Conservation (phyloP, 2,329 filamentous ascomycete genomes). For the Diplodia corticola region DNA sequence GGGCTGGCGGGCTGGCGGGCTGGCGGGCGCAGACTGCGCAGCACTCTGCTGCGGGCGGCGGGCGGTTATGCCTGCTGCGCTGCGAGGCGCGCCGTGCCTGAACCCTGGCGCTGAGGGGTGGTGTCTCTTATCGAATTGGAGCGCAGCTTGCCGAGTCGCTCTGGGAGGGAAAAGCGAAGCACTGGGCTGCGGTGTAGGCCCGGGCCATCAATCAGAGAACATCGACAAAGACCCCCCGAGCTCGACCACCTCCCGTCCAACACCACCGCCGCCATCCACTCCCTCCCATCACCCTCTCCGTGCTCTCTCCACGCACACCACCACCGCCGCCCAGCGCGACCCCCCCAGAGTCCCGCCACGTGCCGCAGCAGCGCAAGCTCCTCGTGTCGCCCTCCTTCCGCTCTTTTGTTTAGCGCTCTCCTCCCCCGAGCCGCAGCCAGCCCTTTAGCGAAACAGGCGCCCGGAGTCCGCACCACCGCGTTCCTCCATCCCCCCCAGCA, state of each 20-base stretch:
- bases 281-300: slow-evolving; percentile 18
- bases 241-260: slow-evolving; percentile 22
- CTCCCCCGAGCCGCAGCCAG: slow-evolving; percentile 18
- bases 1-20: neutral
- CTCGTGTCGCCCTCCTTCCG: slow-evolving; percentile 14
- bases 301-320: slow-evolving; percentile 18
- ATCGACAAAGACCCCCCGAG: slow-evolving; percentile 22
- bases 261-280: slow-evolving; percentile 19
- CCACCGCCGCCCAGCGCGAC: neutral
- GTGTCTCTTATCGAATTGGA: slow-evolving; percentile 19
- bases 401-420: slow-evolving; percentile 21
- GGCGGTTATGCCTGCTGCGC: slow-evolving; percentile 14
- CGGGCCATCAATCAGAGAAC: slow-evolving; percentile 22
- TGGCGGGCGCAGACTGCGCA: neutral
- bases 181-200: slow-evolving; percentile 18
- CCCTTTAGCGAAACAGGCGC: slow-evolving; percentile 23
- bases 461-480: slow-evolving; percentile 17
- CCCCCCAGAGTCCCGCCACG: slow-evolving; percentile 6
- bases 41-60: slow-evolving; percentile 11
- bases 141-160: slow-evolving; percentile 18
- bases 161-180: slow-evolving; percentile 11
- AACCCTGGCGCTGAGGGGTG: slow-evolving; percentile 20
- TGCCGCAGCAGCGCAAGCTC: slow-evolving; percentile 1
- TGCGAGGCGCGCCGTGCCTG: slow-evolving; percentile 17
- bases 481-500: slow-evolving; percentile 22